Conservation (phyloP, 2,329 filamentous ascomycete species). For the Apiospora koreana region DNA sequence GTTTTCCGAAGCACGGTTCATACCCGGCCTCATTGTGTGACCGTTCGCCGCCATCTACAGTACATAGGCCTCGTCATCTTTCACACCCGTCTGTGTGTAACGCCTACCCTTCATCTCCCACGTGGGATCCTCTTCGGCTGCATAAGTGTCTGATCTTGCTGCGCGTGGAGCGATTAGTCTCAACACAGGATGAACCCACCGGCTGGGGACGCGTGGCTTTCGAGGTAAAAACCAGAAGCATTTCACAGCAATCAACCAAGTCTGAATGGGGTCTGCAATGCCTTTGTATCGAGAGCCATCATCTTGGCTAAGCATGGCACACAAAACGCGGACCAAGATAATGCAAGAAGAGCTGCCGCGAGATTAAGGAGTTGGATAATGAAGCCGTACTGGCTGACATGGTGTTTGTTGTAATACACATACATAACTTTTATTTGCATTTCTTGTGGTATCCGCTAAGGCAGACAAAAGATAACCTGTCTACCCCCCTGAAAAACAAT, state of each 20-base stretch:
- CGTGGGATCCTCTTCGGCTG: neutral
- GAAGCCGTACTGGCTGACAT: neutral
- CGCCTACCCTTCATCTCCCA: neutral
- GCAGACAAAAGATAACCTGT: neutral
- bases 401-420: neutral
- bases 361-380: neutral
- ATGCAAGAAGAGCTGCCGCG: neutral
- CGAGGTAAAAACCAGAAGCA: neutral
- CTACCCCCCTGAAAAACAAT: neutral
- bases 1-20: neutral
- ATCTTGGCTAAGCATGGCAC: neutral
- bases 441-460: neutral
- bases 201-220: neutral
- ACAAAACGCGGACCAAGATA: neutral
- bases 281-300: neutral
- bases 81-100: neutral
- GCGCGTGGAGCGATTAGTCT: neutral
- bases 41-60: neutral
- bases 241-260: neutral
- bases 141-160: neutral
- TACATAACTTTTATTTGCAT: neutral
- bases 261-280: neutral
- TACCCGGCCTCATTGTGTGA: neutral
- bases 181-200: too few relatives aligned
- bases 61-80: neutral